These are phyloP conservation scores for Myriosclerotinia scirpicola DNA, from an alignment of 2,329 filamentous ascomycete species.

Conservation along the genomic window DNA sequence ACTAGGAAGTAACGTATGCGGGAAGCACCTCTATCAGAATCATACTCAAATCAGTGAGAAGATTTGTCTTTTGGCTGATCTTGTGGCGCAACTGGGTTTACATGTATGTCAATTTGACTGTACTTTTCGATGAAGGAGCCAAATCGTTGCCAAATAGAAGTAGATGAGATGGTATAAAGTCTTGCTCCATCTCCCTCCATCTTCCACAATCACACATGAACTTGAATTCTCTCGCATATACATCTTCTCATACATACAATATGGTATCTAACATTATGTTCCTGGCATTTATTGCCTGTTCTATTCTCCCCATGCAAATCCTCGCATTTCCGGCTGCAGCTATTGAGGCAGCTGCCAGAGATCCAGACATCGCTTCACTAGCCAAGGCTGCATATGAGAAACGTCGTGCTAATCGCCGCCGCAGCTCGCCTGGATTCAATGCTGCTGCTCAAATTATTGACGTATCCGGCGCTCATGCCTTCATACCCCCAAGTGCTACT, in stretches of 20 bases:
- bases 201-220: neutral
- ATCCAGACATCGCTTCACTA: constrained; percentile 11
- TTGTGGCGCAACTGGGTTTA: neutral
- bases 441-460: constrained; percentile 25
- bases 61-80: neutral
- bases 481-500: constrained; percentile 8
- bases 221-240: neutral
- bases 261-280: neutral
- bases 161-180: neutral
- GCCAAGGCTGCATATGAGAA: constrained; percentile 20
- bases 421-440: constrained; percentile 24
- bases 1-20: neutral
- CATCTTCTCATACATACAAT: neutral
- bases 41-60: neutral
- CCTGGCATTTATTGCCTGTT: neutral
- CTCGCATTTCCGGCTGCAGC: constrained; percentile 16
- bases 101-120: neutral
- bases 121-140: neutral
- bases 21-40: constrained; percentile 4
- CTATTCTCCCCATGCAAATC: neutral
- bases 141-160: neutral
- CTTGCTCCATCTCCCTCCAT: neutral
- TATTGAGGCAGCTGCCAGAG: constrained; percentile 22
- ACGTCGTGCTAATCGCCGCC: constrained; percentile 21
- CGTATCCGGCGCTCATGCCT: constrained; percentile 17